Base-by-base conservation (phyloP, 2,329 filamentous ascomycete genomes). In the Fusarium sp. region DNA sequence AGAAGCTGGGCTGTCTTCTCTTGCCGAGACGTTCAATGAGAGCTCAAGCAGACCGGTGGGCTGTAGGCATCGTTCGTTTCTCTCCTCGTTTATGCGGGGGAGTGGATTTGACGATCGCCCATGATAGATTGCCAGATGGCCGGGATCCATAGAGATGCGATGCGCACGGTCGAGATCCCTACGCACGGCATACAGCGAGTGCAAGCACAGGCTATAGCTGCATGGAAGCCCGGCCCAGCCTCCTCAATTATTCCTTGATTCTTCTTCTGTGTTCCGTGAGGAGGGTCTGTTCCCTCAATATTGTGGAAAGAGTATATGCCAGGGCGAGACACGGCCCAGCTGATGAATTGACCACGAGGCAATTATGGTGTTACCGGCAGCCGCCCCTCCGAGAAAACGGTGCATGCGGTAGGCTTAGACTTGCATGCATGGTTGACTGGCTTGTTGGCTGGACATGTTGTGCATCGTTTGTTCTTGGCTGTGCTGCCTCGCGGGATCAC, bases 61-160 rank as follows among this genome's bases (percentile, higher is more conserved):
- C 16, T 30, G 18, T 15, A 15, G 15, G 28, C 15, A 52, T 60
- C 53, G 54, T 60, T 56, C 58, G 68, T 68, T 60, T 62, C 54
- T 39, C 48, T 52, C 37, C 62, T 73, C 68, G 64, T 72, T 72
- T 72, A 68, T 74, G 71, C 54, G 53, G 60, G 47, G 23, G 51
- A 40, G 60, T 72, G 71, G 71, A 48, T 43, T 64, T n/a, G 44
- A 48, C 30, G 56, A 71, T 71, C 57, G 28, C 51, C 62, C 44
- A 55, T 41, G 36, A 62, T 48, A 50, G 59, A 44, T 39, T 51
- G 44, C 16, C 15, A 46, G 44, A 60, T 58, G 40, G 52, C n/a
- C 16, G 44, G 44, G 54, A 31, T 48, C 27, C 34, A n/a, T 44
- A 12, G 43, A 53, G 53, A 46, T 59, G 60, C 15, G 18, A 28